Percentiles rank a stretch among this genome's conserved stretches.
Conservation (phyloP, 2,329 filamentous ascomycete genomes). For the Fusarium sp. region DNA sequence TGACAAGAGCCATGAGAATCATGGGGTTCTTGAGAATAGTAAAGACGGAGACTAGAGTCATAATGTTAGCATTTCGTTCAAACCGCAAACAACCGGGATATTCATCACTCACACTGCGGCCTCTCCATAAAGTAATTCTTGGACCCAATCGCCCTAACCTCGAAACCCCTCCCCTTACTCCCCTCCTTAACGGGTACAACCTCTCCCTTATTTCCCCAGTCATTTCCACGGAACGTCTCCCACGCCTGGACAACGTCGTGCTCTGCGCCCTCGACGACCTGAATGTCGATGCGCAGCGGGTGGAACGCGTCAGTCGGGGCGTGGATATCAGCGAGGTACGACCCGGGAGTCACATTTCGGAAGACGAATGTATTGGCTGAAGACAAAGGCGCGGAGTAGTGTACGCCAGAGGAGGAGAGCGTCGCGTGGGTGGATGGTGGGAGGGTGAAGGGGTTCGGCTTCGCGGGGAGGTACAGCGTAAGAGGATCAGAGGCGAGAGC, state of each 20-base stretch:
- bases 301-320: slow-evolving; percentile 77
- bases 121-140: slow-evolving; percentile 83
- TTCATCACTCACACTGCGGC: slow-evolving; percentile 68
- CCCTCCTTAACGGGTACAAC: slow-evolving; percentile 54
- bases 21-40: slow-evolving; percentile 91
- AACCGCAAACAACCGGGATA: neutral
- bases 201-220: slow-evolving; percentile 87
- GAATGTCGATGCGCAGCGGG: slow-evolving; percentile 80
- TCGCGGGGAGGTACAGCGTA: slow-evolving; percentile 57
- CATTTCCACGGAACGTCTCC: slow-evolving; percentile 88
- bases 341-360: slow-evolving; percentile 71
- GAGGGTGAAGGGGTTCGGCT: slow-evolving; percentile 61
- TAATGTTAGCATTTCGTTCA: slow-evolving; percentile 7
- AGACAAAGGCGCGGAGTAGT: slow-evolving; percentile 67
- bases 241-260: slow-evolving; percentile 67
- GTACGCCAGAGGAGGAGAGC: slow-evolving; percentile 53
- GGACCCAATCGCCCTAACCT: slow-evolving; percentile 65
- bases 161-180: slow-evolving; percentile 57
- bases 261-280: slow-evolving; percentile 27
- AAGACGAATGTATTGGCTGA: slow-evolving; percentile 77
- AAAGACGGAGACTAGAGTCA: slow-evolving; percentile 72
- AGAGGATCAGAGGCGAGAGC: slow-evolving; percentile 47
- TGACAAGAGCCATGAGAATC: slow-evolving; percentile 89
- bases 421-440: slow-evolving; percentile 73
- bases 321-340: slow-evolving; percentile 84